Base-by-base conservation (phyloP, 345 rosid genomes). In the Lumnitzera littorea region DNA sequence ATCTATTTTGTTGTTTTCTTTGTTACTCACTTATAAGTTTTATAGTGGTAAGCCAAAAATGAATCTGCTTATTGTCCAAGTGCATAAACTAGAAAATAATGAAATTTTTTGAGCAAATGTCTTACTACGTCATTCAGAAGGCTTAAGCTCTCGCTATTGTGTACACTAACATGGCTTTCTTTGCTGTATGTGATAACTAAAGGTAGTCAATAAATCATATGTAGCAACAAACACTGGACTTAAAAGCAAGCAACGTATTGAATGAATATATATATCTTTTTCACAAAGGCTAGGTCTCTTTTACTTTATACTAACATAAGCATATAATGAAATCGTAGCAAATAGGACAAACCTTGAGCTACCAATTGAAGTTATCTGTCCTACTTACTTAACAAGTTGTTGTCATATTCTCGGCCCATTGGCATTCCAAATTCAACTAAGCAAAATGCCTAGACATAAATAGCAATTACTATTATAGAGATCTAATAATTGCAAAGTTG, bases 51-150 rank as follows among this genome's bases (percentile, higher is more conserved):
- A 27, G 31, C 3, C 31, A 63, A 4, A 46, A 46, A 49, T 20
- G 15, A 24, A 13, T 48, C 2, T 64, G 48, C 23, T 27, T 24
- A 24, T 12, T 27, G 12, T 31, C 27, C 31, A 51, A 17, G 50
- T 56, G 14, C 48, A 58, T 15, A 65, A 31, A n/a, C 24, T 36
- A 56, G 50, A 55, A 63, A 47, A 27, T 27, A 36, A 36, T 36
- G 15, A 12, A 49, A 47, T 13, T 47, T 17, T 13, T 50, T n/a
- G 56, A 62, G 63, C 62, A 48, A 51, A 29, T 60, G 24, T 64
- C 74, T 50, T 76, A 84, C 91, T 88, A 69, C 80, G 65, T 74
- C 71, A 79, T 53, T 79, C 77, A 20, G 85, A 67, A 63, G 84
- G 71, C 66, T 74, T 82, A 20, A 20, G 20, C 20, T 20, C 20